Base-by-base conservation (phyloP, 2,329 filamentous ascomycete species). In the Plenodomus lindquistii region DNA sequence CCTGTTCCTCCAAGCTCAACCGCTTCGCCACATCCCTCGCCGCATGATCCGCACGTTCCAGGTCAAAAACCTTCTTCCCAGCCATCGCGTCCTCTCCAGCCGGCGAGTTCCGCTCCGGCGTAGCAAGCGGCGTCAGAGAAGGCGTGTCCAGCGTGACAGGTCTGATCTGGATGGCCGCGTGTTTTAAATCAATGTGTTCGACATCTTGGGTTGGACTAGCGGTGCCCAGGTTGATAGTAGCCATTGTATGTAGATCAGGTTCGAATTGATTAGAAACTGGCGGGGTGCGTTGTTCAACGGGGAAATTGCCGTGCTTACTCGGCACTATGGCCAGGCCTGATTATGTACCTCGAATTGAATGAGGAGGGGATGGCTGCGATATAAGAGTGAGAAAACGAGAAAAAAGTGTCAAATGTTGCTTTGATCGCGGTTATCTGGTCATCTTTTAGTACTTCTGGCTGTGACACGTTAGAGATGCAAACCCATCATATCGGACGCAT, bases 1-100 rank as follows among this genome's bases (percentile, higher is more conserved):
- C 71, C 63, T 73, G 70, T 53, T 73, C 70, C 49, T 73, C 69
- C 44, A 73, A 56, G 7, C 65, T 68, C 56, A 73, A 56, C 52
- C 64, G 66, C 21, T 64, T 59, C 17, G 69, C 71, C 48, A 73
- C 44, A 31, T 69, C 67, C 38, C 61, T 62, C 37, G 71, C 71
- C 52, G 50, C 63, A 27, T 71, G 64, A 20, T 69, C 67, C 24
- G 70, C 65, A 46, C 50, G 65, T 48, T 67, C 60, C 36, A 67
- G 43, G 7, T 55, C 55, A 45, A 66, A 69, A 13, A 69, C 45
- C 45, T 71, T 70, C 57, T 67, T 71, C 24, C 62, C 67, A 24
- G 63, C 52, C 67, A 72, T 72, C 40, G 38, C 42, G 19, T 60
- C 49, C 43, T 54, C 57, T n/a, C 65, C 57, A 21, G 56, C 57